Base-by-base conservation (phyloP, 129 eudicot genomes). In the Logfia minima region DNA sequence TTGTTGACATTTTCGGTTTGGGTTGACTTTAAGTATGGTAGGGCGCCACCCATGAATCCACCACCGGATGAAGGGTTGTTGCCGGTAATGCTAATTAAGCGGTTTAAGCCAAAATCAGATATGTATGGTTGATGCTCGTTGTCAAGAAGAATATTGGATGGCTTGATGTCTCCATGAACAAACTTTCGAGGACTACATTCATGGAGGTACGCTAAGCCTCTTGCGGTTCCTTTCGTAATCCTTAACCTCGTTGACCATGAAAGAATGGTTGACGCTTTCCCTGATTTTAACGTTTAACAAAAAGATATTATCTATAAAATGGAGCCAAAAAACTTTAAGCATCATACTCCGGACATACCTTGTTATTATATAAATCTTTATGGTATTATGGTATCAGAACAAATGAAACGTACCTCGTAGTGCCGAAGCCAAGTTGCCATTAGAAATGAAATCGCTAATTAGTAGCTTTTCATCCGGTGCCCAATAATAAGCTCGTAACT, bases 101-200 rank as follows among this genome's bases (percentile, higher is more conserved):
- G 90, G 87, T 74, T 91, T 63, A 95, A 88, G 58, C 99, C 97
- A 45, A 95, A 95, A 73, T 95, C 99, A 8, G 99, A 95, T 34
- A 95, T 86, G 78, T 83, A 71, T 0, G 99, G 96, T 65, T 91
- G 90, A 19, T 77, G 84, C 5, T 95, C 96, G 28, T 74, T 71
- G 83, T 95, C 99, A 1, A 95, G 92, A 73, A 95, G 97, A 68
- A 95, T 95, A 79, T 91, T 95, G 6, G 99, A 91, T 0, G 99
- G 97, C 55, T 92, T 95, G 68, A 92, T 76, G 85, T 95, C 96
- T 80, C 97, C 97, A 39, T 95, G 99, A 72, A 95, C 99, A 77
- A 86, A 95, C 83, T 95, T 95, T 72, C 99, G 77, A 24, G 99
- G 99, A 70, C 99, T 95, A 70, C 97, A 95, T 85, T 95, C 99